Percentiles rank a stretch among this genome's conserved stretches.
phyloP scores from a whole-genome alignment of 1,284 basidiomycete species.

The Boletellus dicymbophilus region DNA sequence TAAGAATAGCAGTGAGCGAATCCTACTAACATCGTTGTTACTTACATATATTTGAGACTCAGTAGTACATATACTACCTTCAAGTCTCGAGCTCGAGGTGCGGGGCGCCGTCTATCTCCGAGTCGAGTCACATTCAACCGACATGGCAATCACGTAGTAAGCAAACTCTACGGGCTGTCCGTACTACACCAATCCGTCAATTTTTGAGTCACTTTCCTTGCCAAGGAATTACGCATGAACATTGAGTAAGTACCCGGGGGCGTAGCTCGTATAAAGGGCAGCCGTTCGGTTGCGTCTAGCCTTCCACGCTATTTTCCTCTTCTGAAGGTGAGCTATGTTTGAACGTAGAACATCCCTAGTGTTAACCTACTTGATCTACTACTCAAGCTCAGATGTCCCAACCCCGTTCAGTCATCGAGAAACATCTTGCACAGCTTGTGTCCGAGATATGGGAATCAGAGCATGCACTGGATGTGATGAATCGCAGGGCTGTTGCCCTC shows the following conservation, averaged over 20 bases:
- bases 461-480: conserved; percentile 18
- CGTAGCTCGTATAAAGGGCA: conserved; percentile 20
- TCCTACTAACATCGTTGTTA: too few relatives aligned
- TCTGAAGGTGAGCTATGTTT: conserved; percentile 14
- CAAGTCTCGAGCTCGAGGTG: too few relatives aligned
- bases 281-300: not conserved
- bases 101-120: too few relatives aligned
- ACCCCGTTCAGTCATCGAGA: conserved; percentile 7
- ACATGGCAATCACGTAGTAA: too few relatives aligned
- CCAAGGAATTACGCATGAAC: not conserved
- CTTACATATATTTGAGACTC: too few relatives aligned
- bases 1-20: too few relatives aligned
- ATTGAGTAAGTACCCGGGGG: too few relatives aligned
- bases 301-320: not conserved
- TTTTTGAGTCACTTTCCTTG: conserved; percentile 2
- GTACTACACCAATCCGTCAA: not conserved
- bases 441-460: conserved; percentile 26
- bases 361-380: not conserved
- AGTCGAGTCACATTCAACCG: too few relatives aligned
- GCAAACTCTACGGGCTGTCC: too few relatives aligned
- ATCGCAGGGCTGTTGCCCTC: conserved; percentile 17
- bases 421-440: conserved; percentile 17
- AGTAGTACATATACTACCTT: too few relatives aligned
- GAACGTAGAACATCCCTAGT: not conserved
- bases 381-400: conserved; percentile 9